Evolutionary conservation across 768 basidiomycete genomes (phyloP), one percentile per base, ranked within the genome.

Genomic region (Termitomyces sp.): DNA sequence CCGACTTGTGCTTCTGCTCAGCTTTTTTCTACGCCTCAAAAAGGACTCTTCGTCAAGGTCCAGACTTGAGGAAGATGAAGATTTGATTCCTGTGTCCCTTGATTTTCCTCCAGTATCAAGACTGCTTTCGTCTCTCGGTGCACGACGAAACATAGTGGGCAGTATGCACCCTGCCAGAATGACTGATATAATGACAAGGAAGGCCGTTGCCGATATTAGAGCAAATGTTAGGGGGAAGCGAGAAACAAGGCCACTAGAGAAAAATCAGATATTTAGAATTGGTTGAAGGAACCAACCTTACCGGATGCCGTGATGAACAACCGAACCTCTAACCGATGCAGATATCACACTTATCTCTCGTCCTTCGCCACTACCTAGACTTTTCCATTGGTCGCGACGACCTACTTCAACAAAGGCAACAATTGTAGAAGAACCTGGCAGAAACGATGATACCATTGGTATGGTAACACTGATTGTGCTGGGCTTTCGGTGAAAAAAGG

Each of bases 271-370:
- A 23, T 40, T 43, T 52, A 43, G 14, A 46, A 38, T 9, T 25
- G 35, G 44, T 42, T 29, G 37, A n/a, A 44, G 27, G 19, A 54
- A 49, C 37, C n/a, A 19, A 44, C 31, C 27, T 58, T 65, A 90
- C 92, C 88, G 81, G 42, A 92, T 70, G 35, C 92, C 91, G 59
- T 78, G 81, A 59, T 83, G 87, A 37, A 81, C 78, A 31, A 89
- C 80, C 19, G 73, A 71, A 9, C 91, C 91, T 54, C 73, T 77
- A 42, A 94, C 62, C 37, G 75, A 79, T 21, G 89, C 87, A 21
- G 82, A 76, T 31, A 80, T 65, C 9, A 94, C 82, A 60, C 81
- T 87, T 4, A 94, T 64, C 68, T 94, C 92, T 53, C 86, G 84
- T 16, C 83, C 88, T 70, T 86, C 74, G 2, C 90, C 91, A 14